Conservation (phyloP, 495 filamentous ascomycete genomes). For the Xylaria nigripes region DNA sequence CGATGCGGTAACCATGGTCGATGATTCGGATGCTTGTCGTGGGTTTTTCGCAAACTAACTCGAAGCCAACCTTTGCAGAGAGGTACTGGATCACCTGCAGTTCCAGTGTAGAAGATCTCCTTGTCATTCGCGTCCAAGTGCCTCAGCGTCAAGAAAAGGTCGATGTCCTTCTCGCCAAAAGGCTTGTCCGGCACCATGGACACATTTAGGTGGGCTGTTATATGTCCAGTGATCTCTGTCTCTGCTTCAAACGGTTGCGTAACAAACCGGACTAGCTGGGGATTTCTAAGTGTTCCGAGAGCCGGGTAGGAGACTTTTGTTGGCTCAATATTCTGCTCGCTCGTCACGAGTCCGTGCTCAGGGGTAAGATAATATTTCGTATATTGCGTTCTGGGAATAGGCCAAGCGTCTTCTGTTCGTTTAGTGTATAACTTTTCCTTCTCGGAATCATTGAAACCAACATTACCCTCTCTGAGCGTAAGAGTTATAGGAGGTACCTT, state of each 20-base stretch:
- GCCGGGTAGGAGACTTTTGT: conserved; percentile 46
- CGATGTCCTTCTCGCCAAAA: conserved; percentile 42
- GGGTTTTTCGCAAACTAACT: conserved; percentile 44
- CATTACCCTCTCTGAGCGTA: conserved; percentile 52
- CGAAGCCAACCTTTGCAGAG: conserved; percentile 52
- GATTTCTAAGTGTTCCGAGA: conserved; percentile 43
- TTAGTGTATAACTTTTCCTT: conserved; percentile 44
- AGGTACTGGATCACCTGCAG: conserved; percentile 39
- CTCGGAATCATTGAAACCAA: conserved; percentile 53
- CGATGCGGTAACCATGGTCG: conserved; percentile 48
- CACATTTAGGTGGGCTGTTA: conserved; percentile 53
- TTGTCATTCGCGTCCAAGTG: conserved; percentile 47
- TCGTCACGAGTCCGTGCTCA: conserved; percentile 22
- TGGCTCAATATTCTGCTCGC: neutral
- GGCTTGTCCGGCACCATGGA: conserved; percentile 38
- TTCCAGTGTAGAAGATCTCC: conserved; percentile 59
- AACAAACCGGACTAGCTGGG: conserved; percentile 43
- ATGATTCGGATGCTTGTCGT: conserved; percentile 42
- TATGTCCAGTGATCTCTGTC: conserved; percentile 59
- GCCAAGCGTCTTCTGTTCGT: conserved; percentile 54
- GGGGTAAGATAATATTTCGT: conserved; percentile 46
- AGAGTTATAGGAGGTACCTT: conserved; percentile 50
- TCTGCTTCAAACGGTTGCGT: conserved; percentile 47
- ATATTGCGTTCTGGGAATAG: conserved; percentile 53
- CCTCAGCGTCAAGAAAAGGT: conserved; percentile 57